These are phyloP conservation scores for Zygoascus meyerae DNA, from an alignment of 1,139 yeast species.

Conservation along the genomic window DNA sequence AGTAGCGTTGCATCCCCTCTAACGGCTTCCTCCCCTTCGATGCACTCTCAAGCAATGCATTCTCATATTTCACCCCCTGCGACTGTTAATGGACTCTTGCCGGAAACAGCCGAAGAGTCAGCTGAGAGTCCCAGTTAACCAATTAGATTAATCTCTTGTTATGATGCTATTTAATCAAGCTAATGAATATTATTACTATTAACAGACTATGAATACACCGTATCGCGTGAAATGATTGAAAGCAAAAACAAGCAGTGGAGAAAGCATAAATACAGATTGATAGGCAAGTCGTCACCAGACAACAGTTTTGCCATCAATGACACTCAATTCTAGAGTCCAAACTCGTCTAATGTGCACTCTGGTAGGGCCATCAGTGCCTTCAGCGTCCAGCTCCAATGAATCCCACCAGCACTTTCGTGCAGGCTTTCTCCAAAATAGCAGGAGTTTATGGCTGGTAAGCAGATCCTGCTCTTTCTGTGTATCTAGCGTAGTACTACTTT, in stretches of 20 bases:
- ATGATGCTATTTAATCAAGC: too few species aligned
- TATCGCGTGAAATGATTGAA: too few species aligned
- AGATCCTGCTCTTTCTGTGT: constrained; percentile 28
- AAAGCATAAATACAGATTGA: too few species aligned
- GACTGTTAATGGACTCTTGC: too few species aligned
- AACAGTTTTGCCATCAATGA: constrained; percentile 28
- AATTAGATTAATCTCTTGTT: too few species aligned
- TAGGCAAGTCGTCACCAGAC: too few species aligned
- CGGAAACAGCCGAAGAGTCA: too few species aligned
- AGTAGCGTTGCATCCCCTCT: constrained; percentile 2
- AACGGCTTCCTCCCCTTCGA: constrained; percentile 4
- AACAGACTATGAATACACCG: too few species aligned
- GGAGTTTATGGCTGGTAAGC: constrained; percentile 61
- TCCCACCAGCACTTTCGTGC: constrained; percentile 99
- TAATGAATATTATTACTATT: too few species aligned
- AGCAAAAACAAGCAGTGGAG: too few species aligned
- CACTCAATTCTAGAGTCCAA: constrained; percentile 71
- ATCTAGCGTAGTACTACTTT: constrained; percentile 10
- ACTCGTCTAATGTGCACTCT: constrained; percentile 72
- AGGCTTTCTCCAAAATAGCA: constrained; percentile 95
- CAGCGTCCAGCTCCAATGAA: constrained; percentile 47
- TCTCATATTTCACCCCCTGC: too few species aligned
- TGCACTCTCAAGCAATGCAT: not conserved
- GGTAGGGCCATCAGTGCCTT: constrained; percentile 38
- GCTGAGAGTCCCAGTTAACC: too few species aligned